These are phyloP conservation scores for Colletotrichum sp. DNA, from an alignment of 2,329 filamentous ascomycete species.

Conservation along the genomic window DNA sequence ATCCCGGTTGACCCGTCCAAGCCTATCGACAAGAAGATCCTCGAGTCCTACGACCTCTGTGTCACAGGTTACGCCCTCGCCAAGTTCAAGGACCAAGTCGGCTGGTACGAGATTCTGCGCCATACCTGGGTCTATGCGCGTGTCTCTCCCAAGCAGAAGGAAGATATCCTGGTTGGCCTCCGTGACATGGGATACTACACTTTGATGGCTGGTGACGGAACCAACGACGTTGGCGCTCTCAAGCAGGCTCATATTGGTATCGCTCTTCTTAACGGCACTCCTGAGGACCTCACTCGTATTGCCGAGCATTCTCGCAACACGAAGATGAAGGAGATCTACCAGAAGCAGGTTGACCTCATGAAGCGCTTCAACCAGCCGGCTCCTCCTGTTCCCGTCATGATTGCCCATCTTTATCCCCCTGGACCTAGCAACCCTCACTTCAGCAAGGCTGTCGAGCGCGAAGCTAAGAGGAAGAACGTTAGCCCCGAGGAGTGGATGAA, in stretches of 20 bases:
- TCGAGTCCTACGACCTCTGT: constrained; percentile 89
- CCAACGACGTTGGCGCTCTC: constrained; percentile 95
- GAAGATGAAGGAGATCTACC: constrained; percentile 98
- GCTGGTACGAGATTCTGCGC: constrained; percentile 78
- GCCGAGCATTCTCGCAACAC: constrained; percentile 92
- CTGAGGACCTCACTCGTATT: constrained; percentile 89
- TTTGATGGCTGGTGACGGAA: constrained; percentile 97
- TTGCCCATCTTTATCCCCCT: constrained; percentile 93
- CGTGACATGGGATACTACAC: constrained; percentile 98
- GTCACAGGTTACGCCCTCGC: constrained; percentile 92
- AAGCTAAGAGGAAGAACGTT: constrained; percentile 80
- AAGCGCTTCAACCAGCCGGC: constrained; percentile 90
- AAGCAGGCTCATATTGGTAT: constrained; percentile 99
- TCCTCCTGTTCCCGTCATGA: constrained; percentile 89
- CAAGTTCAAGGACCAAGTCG: constrained; percentile 83
- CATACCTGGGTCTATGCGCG: constrained; percentile 98
- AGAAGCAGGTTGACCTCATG: constrained; percentile 94
- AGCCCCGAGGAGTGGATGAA: constrained; percentile 63
- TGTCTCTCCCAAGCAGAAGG: constrained; percentile 98
- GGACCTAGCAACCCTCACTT: constrained; percentile 94
- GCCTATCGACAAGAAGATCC: constrained; percentile 79
- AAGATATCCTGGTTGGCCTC: constrained; percentile 94
- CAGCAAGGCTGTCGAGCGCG: constrained; percentile 86
- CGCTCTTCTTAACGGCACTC: constrained; percentile 92
- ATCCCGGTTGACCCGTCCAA: constrained; percentile 86